Base-by-base conservation (phyloP, 139 green algal species). In the Chlorella ohadii region DNA sequence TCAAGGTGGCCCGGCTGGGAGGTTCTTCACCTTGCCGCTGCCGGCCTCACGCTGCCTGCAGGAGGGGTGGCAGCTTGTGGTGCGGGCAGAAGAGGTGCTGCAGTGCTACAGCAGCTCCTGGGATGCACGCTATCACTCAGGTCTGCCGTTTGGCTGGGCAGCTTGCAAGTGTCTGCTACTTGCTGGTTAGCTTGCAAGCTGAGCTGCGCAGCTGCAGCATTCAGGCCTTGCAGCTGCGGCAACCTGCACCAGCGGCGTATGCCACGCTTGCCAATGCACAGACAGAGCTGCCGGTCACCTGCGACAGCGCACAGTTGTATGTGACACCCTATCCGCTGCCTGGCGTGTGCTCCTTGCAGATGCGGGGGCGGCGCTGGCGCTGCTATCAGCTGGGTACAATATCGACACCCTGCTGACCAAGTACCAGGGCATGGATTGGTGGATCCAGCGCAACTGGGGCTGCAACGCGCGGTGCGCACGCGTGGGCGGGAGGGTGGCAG, bases 391-490 rank as follows among this genome's bases (percentile, higher is more conserved):
- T 16, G 88, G 88, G 1, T 86, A 66, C 73, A 89, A 87, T 59
- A 57, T 92, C 56, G 88, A 90, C 79, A 84, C 51, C 7, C 63
- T 92, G 68, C 86, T 92, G 79, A 55, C 83, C 25, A 82, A 86
- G 38, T 92, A 91, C 64, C 87, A 91, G 84, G 87, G 87, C 7
- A 61, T 92, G 36, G 84, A 92, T 57, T 92, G 88, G 88, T 81
- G 68, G 79, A 78, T 75, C n/a, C 44, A 64, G 33, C 44, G 44
- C 33, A 86, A 74, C 12, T 92, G 88, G 88, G 55, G 34, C 34
- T 92, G 88, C 65, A 89, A 89, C 31, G 61, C 41, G 33, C 47
- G 65, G 83, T 84, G 75, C 4, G 22, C 17, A n/a, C 11, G 7
- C 44, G 11, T n/a, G n/a, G n/a, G n/a, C n/a, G n/a, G n/a, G n/a